Evolutionary conservation across 2,329 filamentous ascomycete species (phyloP), one percentile per base, ranked within the genome.

Genomic region (Xylaria sp.): DNA sequence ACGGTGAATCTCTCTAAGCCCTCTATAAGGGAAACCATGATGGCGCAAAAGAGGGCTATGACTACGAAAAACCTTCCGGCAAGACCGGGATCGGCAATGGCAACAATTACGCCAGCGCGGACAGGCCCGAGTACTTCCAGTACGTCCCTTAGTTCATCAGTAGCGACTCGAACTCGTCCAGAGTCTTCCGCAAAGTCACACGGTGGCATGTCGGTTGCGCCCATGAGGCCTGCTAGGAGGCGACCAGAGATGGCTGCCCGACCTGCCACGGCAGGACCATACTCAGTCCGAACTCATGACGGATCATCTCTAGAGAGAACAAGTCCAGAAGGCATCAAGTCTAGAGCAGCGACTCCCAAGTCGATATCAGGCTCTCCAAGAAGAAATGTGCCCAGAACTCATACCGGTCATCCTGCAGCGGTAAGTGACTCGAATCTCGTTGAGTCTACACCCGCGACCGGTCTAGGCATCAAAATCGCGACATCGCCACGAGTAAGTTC

Each of bases 21-120:
- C 9, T 90, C 89, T 9, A 75, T 97, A 30, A 88, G 90, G 64
- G 92, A 96, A 68, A 81, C 90, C 2, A 92, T 97, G 80, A 77
- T 91, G 69, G 92, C 91, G 4, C 89, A 93, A 70, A 92, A 91
- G 75, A 91, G 79, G 68, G 84, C 82, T 30, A 66, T 83, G 66
- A 76, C 80, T 42, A 71, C 78, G 55, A 80, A 76, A 61, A 83
- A 79, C 56, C 71, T 85, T 1, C 84, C 83, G 9, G 70, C 79
- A 23, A 76, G 85, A 7, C 85, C 85, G 1, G 84, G 83, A 8
- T 87, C 84, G 39, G 83, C 85, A 57, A 86, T 87, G 85, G 79
- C 85, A 10, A 76, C 82, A 46, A 79, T 87, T 59, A 83, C 83
- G 3, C 82, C 83, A 1, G 75, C 77, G 47, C 77, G 79, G 44